Percentiles rank a stretch among this genome's conserved stretches.
Evolutionary conservation across 148 eudicot species (phyloP).

Genomic region (Nyssa sinensis): DNA sequence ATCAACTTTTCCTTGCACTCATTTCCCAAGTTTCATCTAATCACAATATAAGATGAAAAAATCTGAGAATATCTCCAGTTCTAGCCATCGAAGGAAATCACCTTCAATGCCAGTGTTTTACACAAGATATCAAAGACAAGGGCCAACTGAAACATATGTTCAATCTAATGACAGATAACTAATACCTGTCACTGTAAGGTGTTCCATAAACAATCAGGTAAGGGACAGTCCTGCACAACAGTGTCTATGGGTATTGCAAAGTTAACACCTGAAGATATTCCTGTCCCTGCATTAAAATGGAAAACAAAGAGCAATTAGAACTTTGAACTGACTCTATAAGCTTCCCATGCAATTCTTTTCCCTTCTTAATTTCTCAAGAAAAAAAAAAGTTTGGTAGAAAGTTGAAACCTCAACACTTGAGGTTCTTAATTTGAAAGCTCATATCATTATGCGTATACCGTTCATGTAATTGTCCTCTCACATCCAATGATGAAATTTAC

Average conservation of each 20-base stretch:
- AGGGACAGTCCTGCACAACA: slow-evolving; percentile 68
- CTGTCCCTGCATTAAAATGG: slow-evolving; percentile 56
- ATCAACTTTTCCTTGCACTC: neutral
- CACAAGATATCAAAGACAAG: neutral
- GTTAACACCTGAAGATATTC: slow-evolving; percentile 88
- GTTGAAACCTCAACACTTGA: neutral
- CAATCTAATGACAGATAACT: slow-evolving; percentile 5
- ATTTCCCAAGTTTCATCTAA: neutral
- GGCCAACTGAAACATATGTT: neutral
- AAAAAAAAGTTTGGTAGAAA: no score
- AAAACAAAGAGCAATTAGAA: slow-evolving; percentile 4
- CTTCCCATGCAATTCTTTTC: neutral
- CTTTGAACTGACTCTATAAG: neutral
- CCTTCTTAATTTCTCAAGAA: neutral
- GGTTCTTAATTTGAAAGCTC: neutral
- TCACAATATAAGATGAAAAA: neutral
- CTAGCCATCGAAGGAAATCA: neutral
- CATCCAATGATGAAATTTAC: neutral
- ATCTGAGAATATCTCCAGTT: neutral
- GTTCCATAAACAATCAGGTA: slow-evolving; percentile 85
- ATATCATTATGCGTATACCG: neutral
- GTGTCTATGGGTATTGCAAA: slow-evolving; percentile 92
- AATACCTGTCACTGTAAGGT: slow-evolving; percentile 68
- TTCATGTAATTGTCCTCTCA: neutral
- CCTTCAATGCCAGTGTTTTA: neutral